Conservation (phyloP, 129 eudicot species). For the Escallonia rubra region DNA sequence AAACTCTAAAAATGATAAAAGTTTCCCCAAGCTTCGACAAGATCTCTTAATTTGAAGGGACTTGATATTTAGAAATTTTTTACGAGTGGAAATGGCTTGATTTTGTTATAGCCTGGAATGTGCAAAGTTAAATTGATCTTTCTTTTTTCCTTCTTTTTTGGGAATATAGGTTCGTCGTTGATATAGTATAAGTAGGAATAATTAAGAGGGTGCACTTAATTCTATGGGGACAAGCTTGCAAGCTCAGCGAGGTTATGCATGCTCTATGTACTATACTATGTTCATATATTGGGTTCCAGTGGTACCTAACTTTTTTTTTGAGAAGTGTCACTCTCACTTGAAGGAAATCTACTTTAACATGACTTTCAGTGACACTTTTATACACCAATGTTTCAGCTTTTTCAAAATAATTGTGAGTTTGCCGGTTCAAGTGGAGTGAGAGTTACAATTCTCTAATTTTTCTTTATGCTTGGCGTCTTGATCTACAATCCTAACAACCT, state of each 20-base stretch:
- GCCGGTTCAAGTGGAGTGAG: no score
- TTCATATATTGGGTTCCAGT: background rate
- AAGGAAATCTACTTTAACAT: no score
- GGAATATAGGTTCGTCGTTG: background rate
- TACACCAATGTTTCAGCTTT: no score
- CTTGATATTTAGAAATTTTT: background rate
- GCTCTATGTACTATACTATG: conserved; percentile 10
- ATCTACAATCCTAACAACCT: no score
- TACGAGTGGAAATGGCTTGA: conserved; percentile 15
- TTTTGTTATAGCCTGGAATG: conserved; percentile 20
- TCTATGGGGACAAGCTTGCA: conserved; percentile 1
- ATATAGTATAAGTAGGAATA: conserved; percentile 11
- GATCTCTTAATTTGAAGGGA: conserved; percentile 41
- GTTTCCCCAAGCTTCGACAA: conserved; percentile 24
- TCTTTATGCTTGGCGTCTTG: no score
- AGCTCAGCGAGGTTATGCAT: conserved; percentile 8
- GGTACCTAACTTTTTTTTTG: no score
- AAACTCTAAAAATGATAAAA: conserved; percentile 24
- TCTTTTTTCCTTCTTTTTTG: background rate
- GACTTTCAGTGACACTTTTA: no score
- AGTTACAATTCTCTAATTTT: no score
- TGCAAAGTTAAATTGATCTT: conserved; percentile 1
- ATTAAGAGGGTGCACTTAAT: conserved; percentile 8
- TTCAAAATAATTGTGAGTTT: no score
- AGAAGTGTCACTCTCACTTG: no score